Evolutionary conservation across 345 rosid genomes (phyloP), one percentile per base, ranked within the genome.

Genomic region (Pistacia vera): DNA sequence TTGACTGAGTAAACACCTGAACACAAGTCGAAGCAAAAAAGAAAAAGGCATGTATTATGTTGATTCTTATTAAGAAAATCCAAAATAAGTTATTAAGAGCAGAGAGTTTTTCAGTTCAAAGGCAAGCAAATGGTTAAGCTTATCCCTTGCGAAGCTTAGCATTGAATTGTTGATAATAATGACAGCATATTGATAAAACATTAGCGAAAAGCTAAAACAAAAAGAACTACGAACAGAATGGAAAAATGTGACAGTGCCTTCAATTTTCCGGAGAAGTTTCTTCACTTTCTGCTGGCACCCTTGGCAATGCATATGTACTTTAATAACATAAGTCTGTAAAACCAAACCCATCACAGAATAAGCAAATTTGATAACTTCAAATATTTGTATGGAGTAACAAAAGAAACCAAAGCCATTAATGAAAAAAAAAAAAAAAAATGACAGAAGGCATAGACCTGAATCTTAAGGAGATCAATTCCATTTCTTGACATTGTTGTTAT

Each of bases 201-300:
- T 10, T 14, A 6, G 16, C 8, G 35, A 36, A 25, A 54, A 70
- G 41, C 51, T 69, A 41, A 35, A 25, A 71, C 2, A 66, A 54
- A 38, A 64, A 16, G 17, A 33, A 38, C 13, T 58, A 58, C 41
- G 22, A 49, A 6, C 30, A 85, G 2, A 36, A 9, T 30, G 3
- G 12, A 20, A 38, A 63, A 36, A 35, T 4, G 8, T 18, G 9
- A 10, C n/a, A 51, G 9, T 75, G 85, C 98, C 98, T 71, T 93
- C 88, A 83, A 90, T 86, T 81, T 89, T 93, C 71, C 85, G 63
- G 28, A 91, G 83, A 63, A 90, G 86, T 76, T 89, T 93, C 89
- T 83, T 86, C 77, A 93, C 95, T 79, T 82, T 91, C 68, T 68
- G 78, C 70, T 84, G 77, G 85, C 98, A 93, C 11, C 98, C 95